Evolutionary conservation across 2,329 filamentous ascomycete genomes (phyloP), one percentile per base, ranked within the genome.

Genomic region (Aspergillus viridinutans): DNA sequence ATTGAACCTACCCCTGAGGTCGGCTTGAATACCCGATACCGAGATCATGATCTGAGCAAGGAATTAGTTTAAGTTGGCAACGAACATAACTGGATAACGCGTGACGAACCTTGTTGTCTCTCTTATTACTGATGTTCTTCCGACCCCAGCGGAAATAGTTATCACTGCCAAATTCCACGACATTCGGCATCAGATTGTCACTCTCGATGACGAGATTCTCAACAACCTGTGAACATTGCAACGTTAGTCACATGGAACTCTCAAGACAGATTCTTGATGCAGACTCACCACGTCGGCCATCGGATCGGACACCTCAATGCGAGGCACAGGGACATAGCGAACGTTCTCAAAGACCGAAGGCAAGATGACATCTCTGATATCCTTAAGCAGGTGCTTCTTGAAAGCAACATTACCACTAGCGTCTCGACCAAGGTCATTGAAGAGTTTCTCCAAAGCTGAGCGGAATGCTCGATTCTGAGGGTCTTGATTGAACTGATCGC

Each of bases 121-220:
- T 88, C 80, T 88, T 90, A 81, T 84, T 95, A 67, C 83, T 80
- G 66, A 92, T 82, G 72, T 87, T 88, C 86, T 95, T 97, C 71
- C 94, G 91, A 40, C 93, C 94, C 87, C 90, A 96, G 64, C 90
- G 87, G 84, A 92, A 91, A 80, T 94, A 95, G 80, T 97, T 94
- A 78, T 97, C 92, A 71, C 86, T 94, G 58, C 87, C 85, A 60
- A 97, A 83, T 74, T 99, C 93, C 42, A 96, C 75, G 4, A 93
- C 83, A 67, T 99, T 99, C 61, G 94, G 94, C 77, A 92, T 91
- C 66, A 99, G 86, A 77, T 99, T 99, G 80, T 97, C 92, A 63
- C 90, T 92, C 78, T 99, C 94, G 53, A 99, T 84, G 49, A 97
- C 89, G 10, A 99, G 80, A 74, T 99, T 99, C 80, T 99, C 94